phyloP scores from a whole-genome alignment of 2,329 filamentous ascomycete genomes.

The Hymenoscyphus repandus region DNA sequence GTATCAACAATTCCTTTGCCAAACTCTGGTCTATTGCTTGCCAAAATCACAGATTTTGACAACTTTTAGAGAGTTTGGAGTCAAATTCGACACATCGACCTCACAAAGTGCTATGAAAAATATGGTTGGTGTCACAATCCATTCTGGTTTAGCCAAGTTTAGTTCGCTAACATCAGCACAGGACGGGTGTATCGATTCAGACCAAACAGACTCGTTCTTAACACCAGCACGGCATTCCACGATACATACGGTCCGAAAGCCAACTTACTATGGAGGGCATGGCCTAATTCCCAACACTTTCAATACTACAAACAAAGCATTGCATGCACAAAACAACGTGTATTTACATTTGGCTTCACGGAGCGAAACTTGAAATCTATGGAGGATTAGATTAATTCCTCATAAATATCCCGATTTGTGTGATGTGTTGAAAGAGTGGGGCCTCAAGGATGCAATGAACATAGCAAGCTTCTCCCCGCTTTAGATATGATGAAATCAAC shows the following conservation, averaged over 20 bases:
- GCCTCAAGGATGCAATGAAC: too few relatives aligned
- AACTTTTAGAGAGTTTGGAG: constrained; percentile 52
- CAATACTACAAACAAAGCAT: constrained; percentile 62
- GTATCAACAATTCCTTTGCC: too few relatives aligned
- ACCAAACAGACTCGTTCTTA: constrained; percentile 5
- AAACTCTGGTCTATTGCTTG: too few relatives aligned
- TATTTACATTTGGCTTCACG: too few relatives aligned
- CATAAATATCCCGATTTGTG: too few relatives aligned
- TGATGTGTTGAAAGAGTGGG: too few relatives aligned
- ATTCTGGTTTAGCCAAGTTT: not conserved
- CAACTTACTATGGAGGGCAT: too few relatives aligned
- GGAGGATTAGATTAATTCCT: too few relatives aligned
- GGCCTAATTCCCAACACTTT: constrained; percentile 51
- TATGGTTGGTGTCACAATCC: not conserved
- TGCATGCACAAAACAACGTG: constrained; percentile 61
- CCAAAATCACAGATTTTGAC: constrained; percentile 63
- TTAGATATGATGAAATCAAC: too few relatives aligned
- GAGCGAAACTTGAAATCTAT: too few relatives aligned
- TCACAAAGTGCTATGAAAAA: constrained; percentile 61
- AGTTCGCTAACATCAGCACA: not conserved
- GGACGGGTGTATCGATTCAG: not conserved
- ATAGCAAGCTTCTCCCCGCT: too few relatives aligned
- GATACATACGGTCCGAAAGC: constrained; percentile 8
- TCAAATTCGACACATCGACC: constrained; percentile 58
- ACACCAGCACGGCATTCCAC: not conserved